A percentile compares a stretch with the other conserved stretches of the same genome.
Conservation (phyloP, 179 eudicot species). For the Beta corolliflora region DNA sequence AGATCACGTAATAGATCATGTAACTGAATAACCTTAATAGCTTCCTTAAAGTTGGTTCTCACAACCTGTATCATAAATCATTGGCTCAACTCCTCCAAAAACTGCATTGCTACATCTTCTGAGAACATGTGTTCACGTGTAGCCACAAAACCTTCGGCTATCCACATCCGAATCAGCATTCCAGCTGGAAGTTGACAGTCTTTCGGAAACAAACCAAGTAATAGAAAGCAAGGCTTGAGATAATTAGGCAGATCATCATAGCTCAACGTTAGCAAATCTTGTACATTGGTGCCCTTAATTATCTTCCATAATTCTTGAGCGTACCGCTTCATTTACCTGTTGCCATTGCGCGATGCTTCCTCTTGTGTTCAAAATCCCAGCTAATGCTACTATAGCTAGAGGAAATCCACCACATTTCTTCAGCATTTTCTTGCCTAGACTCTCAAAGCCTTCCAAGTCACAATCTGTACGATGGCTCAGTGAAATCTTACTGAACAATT, state of each 20-base stretch:
- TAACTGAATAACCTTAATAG: constrained; percentile 40
- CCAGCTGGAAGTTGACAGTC: constrained; percentile 42
- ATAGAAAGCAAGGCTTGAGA: constrained; percentile 62
- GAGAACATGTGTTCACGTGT: constrained; percentile 38
- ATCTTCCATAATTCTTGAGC: constrained; percentile 41
- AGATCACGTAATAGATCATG: constrained; percentile 62
- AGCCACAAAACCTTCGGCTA: constrained; percentile 53
- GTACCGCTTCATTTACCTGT: constrained; percentile 37
- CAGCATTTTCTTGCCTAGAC: constrained; percentile 44
- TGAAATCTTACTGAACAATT: constrained; percentile 45
- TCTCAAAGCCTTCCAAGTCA: constrained; percentile 36
- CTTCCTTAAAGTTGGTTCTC: constrained; percentile 36
- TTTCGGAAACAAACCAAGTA: constrained; percentile 51
- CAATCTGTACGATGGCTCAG: constrained; percentile 14
- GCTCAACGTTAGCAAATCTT: constrained; percentile 49
- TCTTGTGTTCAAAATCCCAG: constrained; percentile 49
- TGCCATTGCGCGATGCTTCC: constrained; percentile 50
- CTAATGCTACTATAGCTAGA: constrained; percentile 58
- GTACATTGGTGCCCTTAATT: constrained; percentile 39
- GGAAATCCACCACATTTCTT: constrained; percentile 64
- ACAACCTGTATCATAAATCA: constrained; percentile 54
- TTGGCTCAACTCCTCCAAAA: constrained; percentile 44
- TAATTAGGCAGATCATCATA: constrained; percentile 56
- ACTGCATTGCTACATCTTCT: constrained; percentile 50
- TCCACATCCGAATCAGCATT: constrained; percentile 56